Base-by-base conservation (phyloP, 345 rosid genomes). In the Raphanus raphanistrum region DNA sequence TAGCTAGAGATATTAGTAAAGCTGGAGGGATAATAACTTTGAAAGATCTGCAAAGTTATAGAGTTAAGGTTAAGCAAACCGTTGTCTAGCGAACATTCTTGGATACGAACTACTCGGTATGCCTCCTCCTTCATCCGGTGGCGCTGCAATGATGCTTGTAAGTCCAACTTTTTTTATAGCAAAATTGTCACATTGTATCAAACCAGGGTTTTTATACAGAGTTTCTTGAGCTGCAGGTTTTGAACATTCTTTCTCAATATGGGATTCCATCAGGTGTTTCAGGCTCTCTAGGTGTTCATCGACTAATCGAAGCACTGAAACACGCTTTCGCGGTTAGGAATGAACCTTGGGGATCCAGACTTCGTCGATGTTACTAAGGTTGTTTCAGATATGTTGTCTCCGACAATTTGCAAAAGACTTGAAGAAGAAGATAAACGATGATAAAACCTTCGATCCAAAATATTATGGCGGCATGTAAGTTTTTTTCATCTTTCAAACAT, bases 61-160 rank as follows among this genome's bases (percentile, higher is more conserved):
- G 21, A 76, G 90, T 86, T 54, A 84, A 74, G 75, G 59, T 79
- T 1, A 84, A 84, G 68, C 36, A 52, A 85, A 63, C 89, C 96
- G 4, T 21, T 86, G 35, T 68, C 84, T n/a, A 3, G 25, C 76
- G 7, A 50, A 86, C 3, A 27, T 88, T 76, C 66, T 84, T 27
- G 91, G 88, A 66, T 79, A 81, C 16, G 33, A 75, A 71, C 29
- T 90, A 13, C 76, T 87, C 2, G 77, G 89, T 58, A 88, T 87
- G 91, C 92, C 91, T 48, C 91, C 92, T 12, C 92, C 96, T 75
- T 60, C 91, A 32, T 79, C 88, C 0, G 91, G 92, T 2, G 89
- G 86, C 4, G 80, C 85, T 25, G 79, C 89, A 31, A 82, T 88
- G 89, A 73, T 75, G 17, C 87, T 90, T 29, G 90, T 87, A 82